Evolutionary conservation across 2,329 filamentous ascomycete species (phyloP), one percentile per base, ranked within the genome.

Genomic region (Trichoderma asperellum): DNA sequence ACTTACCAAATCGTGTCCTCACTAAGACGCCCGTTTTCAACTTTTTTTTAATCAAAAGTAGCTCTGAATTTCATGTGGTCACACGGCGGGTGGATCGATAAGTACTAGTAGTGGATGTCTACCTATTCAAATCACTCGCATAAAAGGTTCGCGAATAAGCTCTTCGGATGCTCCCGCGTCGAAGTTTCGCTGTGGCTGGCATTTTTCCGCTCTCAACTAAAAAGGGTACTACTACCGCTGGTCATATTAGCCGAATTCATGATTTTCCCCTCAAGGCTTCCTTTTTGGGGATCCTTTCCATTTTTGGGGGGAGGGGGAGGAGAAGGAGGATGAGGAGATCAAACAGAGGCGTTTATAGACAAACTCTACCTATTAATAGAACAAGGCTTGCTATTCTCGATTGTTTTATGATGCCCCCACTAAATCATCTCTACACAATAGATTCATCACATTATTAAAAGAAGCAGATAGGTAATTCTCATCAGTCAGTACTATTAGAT

Each of bases 401-500:
- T 24, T 2, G 40, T n/a, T 16, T 43, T n/a, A 8, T 2, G 7
- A 43, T 43, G 7, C 18, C 10, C 7, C 16, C 0, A 12, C n/a
- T 24, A 24, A 8, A 18, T 7, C 4, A 53, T 7, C 18, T 32
- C 5, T 64, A 32, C 16, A 5, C 4, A 55, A 16, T 5, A 34
- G 27, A 16, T 11, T 62, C 40, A 34, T 57, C 62, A 65, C 37
- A 27, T 21, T 1, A 27, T 47, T 32, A 47, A 52, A 40, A 64
- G 4, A 32, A 27, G 57, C 52, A 58, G 35, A 49, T 16, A 7
- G 8, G 29, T 16, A 18, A 37, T 27, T 55, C 56, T 68, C 57
- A 60, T 60, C 57, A 68, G 56, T 68, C 57, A 57, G 43, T 14
- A 27, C 56, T 40, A 81, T 43, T 84, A 84, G 83, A 84, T 85